Percentiles rank a stretch among this genome's conserved stretches.
These are phyloP conservation scores for Rhodotorula sp. DNA, from an alignment of 1,284 basidiomycete genomes.

Conservation along the genomic window DNA sequence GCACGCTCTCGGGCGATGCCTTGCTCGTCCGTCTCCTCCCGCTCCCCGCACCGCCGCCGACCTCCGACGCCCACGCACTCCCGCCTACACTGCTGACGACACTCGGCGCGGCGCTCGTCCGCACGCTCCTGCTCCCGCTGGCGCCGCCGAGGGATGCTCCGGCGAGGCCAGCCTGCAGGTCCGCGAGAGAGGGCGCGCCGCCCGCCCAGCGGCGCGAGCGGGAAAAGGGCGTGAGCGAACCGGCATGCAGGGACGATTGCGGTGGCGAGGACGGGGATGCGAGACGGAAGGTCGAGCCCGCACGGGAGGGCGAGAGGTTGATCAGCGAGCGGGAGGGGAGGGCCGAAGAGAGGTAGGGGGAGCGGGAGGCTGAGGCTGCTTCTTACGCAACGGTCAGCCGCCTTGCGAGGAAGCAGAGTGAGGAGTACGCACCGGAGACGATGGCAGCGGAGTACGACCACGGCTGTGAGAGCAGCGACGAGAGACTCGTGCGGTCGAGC, in stretches of 20 bases:
- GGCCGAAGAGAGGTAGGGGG: slow-evolving; percentile 3
- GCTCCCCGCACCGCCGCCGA: background rate
- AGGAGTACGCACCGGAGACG: background rate
- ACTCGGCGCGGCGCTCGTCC: slow-evolving; percentile 5
- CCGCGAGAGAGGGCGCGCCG: slow-evolving; percentile 16
- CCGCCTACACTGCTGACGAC: background rate
- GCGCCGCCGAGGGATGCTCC: background rate
- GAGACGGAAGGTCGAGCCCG: slow-evolving; percentile 5
- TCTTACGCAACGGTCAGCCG: background rate
- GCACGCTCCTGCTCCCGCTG: background rate
- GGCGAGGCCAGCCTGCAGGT: slow-evolving; percentile 22
- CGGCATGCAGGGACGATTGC: background rate
- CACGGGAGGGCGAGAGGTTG: slow-evolving; percentile 13
- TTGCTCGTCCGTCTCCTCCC: slow-evolving; percentile 15
- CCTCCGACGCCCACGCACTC: background rate
- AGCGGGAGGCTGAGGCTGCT: background rate
- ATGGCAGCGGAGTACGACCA: background rate
- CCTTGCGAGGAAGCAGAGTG: background rate
- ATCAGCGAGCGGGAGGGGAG: slow-evolving; percentile 17
- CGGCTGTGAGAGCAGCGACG: background rate
- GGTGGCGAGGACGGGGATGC: background rate
- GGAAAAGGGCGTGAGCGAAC: background rate
- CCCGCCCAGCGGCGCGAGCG: background rate
- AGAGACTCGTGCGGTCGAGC: slow-evolving; percentile 4
- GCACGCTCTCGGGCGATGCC: slow-evolving; percentile 10